Evolutionary conservation across 1,284 basidiomycete genomes (phyloP).

Genomic region (Austropuccinia psidii): DNA sequence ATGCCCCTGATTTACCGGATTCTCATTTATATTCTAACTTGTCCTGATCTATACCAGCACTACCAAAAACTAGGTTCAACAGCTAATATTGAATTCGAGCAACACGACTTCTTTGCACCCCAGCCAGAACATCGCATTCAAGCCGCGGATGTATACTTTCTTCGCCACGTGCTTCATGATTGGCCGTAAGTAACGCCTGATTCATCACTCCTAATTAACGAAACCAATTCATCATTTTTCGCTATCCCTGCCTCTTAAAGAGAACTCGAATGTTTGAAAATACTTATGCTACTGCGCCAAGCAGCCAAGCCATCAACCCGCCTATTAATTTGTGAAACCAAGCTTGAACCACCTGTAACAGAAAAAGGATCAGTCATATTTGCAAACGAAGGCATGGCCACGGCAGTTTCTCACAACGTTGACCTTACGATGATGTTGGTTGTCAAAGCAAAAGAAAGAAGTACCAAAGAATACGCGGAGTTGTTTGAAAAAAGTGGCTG

Average conservation of each 20-base stretch:
- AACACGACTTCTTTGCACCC: neutral
- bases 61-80: neutral
- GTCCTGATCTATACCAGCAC: neutral
- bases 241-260: neutral
- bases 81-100: conserved; percentile 8
- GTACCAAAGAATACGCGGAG: neutral
- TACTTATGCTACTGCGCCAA: neutral
- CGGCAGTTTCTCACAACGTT: neutral
- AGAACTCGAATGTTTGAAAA: neutral
- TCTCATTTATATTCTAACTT: no score
- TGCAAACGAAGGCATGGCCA: conserved; percentile 1
- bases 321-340: neutral
- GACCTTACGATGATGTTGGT: neutral
- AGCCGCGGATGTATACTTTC: neutral
- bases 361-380: neutral
- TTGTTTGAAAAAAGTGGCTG: neutral
- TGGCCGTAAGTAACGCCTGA: conserved; percentile 19
- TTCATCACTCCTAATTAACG: no score
- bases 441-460: neutral
- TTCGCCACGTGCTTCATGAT: conserved; percentile 13
- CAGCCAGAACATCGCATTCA: neutral
- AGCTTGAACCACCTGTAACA: neutral
- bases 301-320: neutral
- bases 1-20: no score
- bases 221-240: no score